A percentile compares a stretch with the other conserved stretches of the same genome.
Conservation (phyloP, 2,329 filamentous ascomycete genomes). For the Calonectria pauciramosa region DNA sequence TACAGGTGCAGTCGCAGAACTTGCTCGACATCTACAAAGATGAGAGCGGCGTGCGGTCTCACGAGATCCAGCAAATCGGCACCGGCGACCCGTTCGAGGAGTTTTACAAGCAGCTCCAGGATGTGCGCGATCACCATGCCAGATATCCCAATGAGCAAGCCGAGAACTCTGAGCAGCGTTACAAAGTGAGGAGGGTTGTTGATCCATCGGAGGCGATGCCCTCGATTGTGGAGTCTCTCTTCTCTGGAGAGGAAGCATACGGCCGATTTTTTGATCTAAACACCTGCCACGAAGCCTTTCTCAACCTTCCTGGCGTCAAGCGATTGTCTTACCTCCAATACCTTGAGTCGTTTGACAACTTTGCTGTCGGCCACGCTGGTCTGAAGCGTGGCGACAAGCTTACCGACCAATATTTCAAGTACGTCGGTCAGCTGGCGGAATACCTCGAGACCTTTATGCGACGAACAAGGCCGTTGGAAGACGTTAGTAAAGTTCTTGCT, state of each 20-base stretch:
- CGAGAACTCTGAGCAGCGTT: conserved; percentile 94
- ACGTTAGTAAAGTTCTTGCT: conserved; percentile 82
- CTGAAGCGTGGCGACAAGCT: conserved; percentile 87
- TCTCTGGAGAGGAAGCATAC: conserved; percentile 95
- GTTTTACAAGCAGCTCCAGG: conserved; percentile 87
- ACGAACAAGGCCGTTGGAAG: conserved; percentile 86
- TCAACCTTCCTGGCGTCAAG: conserved; percentile 91
- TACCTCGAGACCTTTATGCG: conserved; percentile 93
- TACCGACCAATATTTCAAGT: conserved; percentile 93
- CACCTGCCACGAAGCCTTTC: conserved; percentile 85
- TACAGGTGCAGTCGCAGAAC: conserved; percentile 86
- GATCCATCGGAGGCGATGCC: conserved; percentile 74
- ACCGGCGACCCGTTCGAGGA: conserved; percentile 89
- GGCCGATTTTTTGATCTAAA: conserved; percentile 94
- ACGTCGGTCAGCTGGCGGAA: conserved; percentile 82
- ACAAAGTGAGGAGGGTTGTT: conserved; percentile 77
- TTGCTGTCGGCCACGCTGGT: conserved; percentile 79
- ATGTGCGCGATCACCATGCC: conserved; percentile 89
- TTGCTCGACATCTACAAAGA: conserved; percentile 89
- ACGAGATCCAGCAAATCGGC: conserved; percentile 87
- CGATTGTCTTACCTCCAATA: conserved; percentile 93
- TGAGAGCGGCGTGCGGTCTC: conserved; percentile 76
- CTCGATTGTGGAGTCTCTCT: conserved; percentile 87
- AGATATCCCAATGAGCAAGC: conserved; percentile 95
- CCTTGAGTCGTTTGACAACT: conserved; percentile 90